Base-by-base conservation (phyloP, 1,284 basidiomycete genomes). In the Singerocomus inundabilis region DNA sequence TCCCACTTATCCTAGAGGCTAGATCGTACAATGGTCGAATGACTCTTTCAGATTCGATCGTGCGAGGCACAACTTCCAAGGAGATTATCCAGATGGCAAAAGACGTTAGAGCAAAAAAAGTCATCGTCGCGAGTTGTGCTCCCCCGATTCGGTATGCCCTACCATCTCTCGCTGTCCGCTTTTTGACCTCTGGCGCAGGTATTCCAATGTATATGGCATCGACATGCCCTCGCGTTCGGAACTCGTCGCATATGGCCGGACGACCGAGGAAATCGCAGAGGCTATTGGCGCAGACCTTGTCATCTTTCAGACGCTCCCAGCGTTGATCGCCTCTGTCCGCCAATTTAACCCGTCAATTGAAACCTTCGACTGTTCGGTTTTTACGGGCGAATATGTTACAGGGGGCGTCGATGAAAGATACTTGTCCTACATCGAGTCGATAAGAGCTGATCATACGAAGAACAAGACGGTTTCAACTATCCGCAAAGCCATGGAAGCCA, bases 71-170 rank as follows among this genome's bases (percentile, higher is more conserved):
- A 1, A 99, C 97, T 0, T 98, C 95, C 13, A 97, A 93, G 68
- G 97, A 99, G 72, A 99, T 99, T 59, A 85, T 99, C 38, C 95
- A 98, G 70, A 99, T 99, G 96, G 97, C 97, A 29, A 93, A 95
- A 66, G 97, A 99, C 63, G 97, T 98, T 7, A 97, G 97, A 15
- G 96, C 97, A n/a, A 93, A 90, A 71, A 92, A 91, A 61, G 93
- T 99, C 61, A 90, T 98, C 58, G 88, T 99, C 58, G 97, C 97
- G 1, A 97, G 93, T 47, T 99, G 96, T 63, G 93, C 97, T 13
- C 97, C 97, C 12, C 93, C 96, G 3, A 98, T 99, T 64, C 80
- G 93, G 80, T 89, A 55, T 31, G 71, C 53, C 6, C 38, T 18
- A 9, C 2, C 8, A 8, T 38, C 39, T 29, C 13, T 33, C 8